Evolutionary conservation across 2,329 filamentous ascomycete genomes (phyloP), one percentile per base, ranked within the genome.

Genomic region (Aspergillus carbonarius): DNA sequence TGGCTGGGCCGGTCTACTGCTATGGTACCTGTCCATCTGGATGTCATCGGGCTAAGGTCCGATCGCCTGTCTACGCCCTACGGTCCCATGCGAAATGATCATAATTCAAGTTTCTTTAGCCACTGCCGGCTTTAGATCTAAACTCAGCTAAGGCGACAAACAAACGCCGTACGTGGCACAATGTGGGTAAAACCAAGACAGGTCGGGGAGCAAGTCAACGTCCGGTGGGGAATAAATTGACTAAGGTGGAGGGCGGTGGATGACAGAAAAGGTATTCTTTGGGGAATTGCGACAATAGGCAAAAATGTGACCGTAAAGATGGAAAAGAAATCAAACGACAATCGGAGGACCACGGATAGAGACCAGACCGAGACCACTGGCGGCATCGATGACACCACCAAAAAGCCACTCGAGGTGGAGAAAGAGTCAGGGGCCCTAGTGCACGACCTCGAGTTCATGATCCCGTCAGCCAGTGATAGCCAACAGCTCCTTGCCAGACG

Each of bases 181-280:
- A 60, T 60, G 56, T 50, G 54, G 46, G 49, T 55, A 56, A 55
- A 54, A 61, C 61, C 64, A 64, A 62, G 60, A 62, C 57, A 63
- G 54, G 42, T 62, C 64, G 59, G 56, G 58, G 59, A 42, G n/a
- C 54, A 60, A 55, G 60, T 65, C 65, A 60, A 60, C 60, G 58
- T 55, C 57, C 56, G 56, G 55, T 55, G 51, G 57, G 48, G 56
- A 20, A 53, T 54, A 42, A 37, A 37, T 60, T 59, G 51, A 63
- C 58, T 59, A 55, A 54, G 55, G 60, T 50, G 48, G 56, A 57
- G 54, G 42, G 50, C 44, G 51, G 53, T 60, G 52, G 60, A 59
- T 58, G 63, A 60, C 51, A 63, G 56, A 60, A 67, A 66, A 68
- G 66, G 64, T 67, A 66, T 66, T 67, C 66, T 67, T 68, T 67